Evolutionary conservation across 345 rosid genomes (phyloP), one percentile per base, ranked within the genome.

Genomic region (Carallia pectinifolia): DNA sequence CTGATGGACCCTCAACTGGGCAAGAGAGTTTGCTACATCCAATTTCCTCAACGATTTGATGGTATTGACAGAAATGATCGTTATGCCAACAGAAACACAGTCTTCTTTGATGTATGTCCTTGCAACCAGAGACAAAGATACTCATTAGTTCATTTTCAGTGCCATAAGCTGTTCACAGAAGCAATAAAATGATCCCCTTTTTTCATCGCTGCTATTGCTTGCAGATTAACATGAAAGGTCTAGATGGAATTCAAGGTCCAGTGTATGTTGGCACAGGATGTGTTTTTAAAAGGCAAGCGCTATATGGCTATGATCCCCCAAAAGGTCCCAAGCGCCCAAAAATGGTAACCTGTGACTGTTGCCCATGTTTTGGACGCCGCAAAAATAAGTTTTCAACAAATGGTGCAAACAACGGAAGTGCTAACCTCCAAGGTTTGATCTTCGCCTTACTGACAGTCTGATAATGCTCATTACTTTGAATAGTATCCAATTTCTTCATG

Each of bases 301-400:
- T 73, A 54, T 77, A 73, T 44, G 81, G 81, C 0, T 77, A 73
- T 52, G 73, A 64, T 33, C 77, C 77, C 52, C 81, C 81, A 31
- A 77, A 77, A 62, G 81, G 67, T 9, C 64, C 77, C 60, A 77
- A 77, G 84, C 96, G 98, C 68, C 98, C 99, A 4, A 92, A 95
- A 85, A 95, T 95, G 99, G 91, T 84, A 7, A 92, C 81, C 81
- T 95, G 97, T 76, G 98, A 85, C 73, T 92, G 99, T 75, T 95
- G 96, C 84, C 97, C 97, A 64, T 92, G 99, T 71, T 92, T 92
- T 62, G 98, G 99, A 68, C 86, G 87, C 68, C 88, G 89, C 58
- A 89, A 83, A 75, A 92, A 88, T 80, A 88, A 86, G 76, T 19
- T 78, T 47, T 66, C 88, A 7, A 85, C 82, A 80, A 58, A 81